Base-by-base conservation (phyloP, 257 asterid species). In the Nicotiana sylvestris region DNA sequence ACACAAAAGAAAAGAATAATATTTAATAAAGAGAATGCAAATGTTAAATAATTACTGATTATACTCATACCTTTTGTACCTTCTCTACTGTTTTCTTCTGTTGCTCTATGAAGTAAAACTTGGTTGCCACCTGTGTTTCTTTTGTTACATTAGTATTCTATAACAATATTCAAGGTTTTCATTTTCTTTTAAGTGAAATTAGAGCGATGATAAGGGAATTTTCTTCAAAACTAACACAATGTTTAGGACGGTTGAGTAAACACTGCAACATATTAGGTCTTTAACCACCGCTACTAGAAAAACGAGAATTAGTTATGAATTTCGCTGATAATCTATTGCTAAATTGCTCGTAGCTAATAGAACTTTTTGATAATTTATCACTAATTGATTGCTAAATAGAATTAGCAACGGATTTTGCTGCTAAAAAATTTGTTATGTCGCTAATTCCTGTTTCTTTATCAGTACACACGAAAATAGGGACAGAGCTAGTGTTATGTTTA, bases 31-130 rank as follows among this genome's bases (percentile, higher is more conserved):
- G 1, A 74, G 1, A 39, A 27, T 33, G 1, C 53, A 9, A 27
- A 13, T 77, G 3, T 30, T 4, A 65, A 65, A 2, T 21, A 2
- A 65, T 21, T 21, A 21, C 21, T 21, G 21, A 21, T 21, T 21
- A 76, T 2, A 49, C 29, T 55, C 57, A 9, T 86, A 93, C 97
- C 97, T 93, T 93, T 33, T 91, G 89, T 85, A 93, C 88, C 84
- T 89, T 91, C 77, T 90, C 91, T 56, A 93, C 56, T 80, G 85
- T 91, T 84, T 90, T 93, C 89, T 92, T 93, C 83, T 91, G 89
- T 83, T 86, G 87, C 84, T 92, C 90, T 21, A 89, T 87, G 83
- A 92, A 84, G 64, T 87, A 88, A 35, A 86, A 62, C 88, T 91
- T 93, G 85, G 93, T 85, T 35, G 89, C 92, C 46, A 92, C 92